Evolutionary conservation across 2,329 filamentous ascomycete species (phyloP).

Genomic region (Byssochlamys sp.): DNA sequence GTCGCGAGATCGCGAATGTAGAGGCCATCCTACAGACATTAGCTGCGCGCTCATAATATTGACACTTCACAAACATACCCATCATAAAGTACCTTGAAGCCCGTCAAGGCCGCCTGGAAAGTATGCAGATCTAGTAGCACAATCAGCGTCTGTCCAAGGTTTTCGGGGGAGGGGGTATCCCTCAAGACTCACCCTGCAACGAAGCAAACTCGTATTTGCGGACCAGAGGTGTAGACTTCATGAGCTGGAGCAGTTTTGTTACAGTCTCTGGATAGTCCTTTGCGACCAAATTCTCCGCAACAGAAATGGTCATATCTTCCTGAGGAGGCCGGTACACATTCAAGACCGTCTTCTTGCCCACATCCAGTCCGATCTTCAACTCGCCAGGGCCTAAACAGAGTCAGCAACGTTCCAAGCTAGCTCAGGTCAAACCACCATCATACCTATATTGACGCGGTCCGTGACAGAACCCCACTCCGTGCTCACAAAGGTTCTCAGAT

Average conservation of each 20-base stretch:
- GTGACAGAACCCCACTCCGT: conserved; percentile 68
- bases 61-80: conserved; percentile 27
- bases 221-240: conserved; percentile 53
- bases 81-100: conserved; percentile 67
- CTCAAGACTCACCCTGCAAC: conserved; percentile 30
- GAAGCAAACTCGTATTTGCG: conserved; percentile 62
- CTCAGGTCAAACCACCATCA: conserved; percentile 7
- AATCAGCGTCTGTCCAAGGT: background rate
- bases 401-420: conserved; percentile 7
- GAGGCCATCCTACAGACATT: conserved; percentile 46
- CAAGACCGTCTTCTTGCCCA: conserved; percentile 52
- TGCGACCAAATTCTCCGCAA: conserved; percentile 58
- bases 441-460: conserved; percentile 69
- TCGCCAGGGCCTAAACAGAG: conserved; percentile 52
- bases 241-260: conserved; percentile 50
- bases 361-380: conserved; percentile 56
- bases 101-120: conserved; percentile 71
- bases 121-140: conserved; percentile 54
- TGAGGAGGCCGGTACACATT: conserved; percentile 64
- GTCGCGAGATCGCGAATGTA: conserved; percentile 70
- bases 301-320: conserved; percentile 64
- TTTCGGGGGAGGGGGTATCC: too few relatives aligned
- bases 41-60: conserved; percentile 2
- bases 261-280: conserved; percentile 56
- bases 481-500: conserved; percentile 63